These are phyloP conservation scores for Podaxis sp. DNA, from an alignment of 768 basidiomycete species.

Conservation along the genomic window DNA sequence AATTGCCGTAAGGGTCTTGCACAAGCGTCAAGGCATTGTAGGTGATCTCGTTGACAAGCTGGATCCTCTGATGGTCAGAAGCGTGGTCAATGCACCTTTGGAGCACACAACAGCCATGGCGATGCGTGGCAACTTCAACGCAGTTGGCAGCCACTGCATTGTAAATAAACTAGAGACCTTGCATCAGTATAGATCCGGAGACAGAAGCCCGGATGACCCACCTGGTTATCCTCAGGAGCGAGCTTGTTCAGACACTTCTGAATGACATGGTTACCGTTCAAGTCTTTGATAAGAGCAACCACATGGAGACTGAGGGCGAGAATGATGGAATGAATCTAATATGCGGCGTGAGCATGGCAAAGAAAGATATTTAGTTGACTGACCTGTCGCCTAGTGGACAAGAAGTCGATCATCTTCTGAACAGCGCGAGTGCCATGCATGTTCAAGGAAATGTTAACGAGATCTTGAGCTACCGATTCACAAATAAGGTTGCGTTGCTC, in stretches of 20 bases:
- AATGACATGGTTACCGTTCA: slow-evolving; percentile 97
- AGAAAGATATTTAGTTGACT: slow-evolving; percentile 36
- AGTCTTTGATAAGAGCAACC: slow-evolving; percentile 97
- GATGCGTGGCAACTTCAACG: slow-evolving; percentile 97
- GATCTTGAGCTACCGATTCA: slow-evolving; percentile 95
- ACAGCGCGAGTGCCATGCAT: slow-evolving; percentile 99
- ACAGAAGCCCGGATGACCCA: slow-evolving; percentile 27
- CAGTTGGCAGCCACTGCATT: slow-evolving; percentile 99
- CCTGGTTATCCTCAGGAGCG: slow-evolving; percentile 98
- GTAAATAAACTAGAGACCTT: slow-evolving; percentile 83
- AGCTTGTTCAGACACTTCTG: slow-evolving; percentile 99
- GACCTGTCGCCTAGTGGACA: slow-evolving; percentile 92
- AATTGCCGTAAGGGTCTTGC: slow-evolving; percentile 95
- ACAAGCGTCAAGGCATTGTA: slow-evolving; percentile 97
- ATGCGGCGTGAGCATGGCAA: slow-evolving; percentile 38
- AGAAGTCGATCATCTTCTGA: slow-evolving; percentile 99
- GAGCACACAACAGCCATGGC: slow-evolving; percentile 97
- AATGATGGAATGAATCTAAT: slow-evolving; percentile 95
- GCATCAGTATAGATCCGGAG: background rate
- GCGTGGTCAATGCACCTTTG: slow-evolving; percentile 99
- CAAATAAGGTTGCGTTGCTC: slow-evolving; percentile 97
- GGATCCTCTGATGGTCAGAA: slow-evolving; percentile 90
- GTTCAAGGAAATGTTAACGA: slow-evolving; percentile 97
- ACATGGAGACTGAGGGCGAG: slow-evolving; percentile 96
- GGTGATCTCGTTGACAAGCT: slow-evolving; percentile 98